These are phyloP conservation scores for Anisodus tanguticus DNA, from an alignment of 257 asterid species.

Conservation along the genomic window DNA sequence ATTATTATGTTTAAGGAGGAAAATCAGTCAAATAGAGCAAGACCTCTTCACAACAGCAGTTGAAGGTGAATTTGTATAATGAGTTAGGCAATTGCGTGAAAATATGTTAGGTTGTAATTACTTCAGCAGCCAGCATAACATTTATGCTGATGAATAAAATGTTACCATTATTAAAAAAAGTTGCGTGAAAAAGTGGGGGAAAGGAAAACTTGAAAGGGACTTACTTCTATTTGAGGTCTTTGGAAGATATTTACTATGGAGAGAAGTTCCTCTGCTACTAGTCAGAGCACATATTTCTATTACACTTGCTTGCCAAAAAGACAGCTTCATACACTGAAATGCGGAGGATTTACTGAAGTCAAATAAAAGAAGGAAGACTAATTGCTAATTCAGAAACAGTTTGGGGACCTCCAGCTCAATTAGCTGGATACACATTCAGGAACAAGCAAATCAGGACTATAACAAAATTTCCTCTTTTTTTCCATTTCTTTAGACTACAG, in stretches of 20 bases:
- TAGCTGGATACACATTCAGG: neutral
- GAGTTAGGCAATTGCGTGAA: neutral
- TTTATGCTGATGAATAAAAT: too few species aligned
- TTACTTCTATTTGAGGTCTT: neutral
- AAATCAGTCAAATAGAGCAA: neutral
- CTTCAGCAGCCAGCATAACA: too few species aligned
- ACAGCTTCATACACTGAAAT: neutral
- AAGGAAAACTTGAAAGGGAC: neutral
- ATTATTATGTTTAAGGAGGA: neutral
- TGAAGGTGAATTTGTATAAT: neutral
- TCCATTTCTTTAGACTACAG: neutral
- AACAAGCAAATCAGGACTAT: neutral
- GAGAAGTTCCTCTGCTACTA: neutral
- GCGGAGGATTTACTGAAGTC: neutral
- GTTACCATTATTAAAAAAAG: too few species aligned
- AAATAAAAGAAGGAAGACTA: neutral
- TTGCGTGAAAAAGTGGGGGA: neutral
- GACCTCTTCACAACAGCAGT: neutral
- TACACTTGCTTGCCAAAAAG: neutral
- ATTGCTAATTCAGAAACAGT: neutral
- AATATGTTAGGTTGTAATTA: too few species aligned
- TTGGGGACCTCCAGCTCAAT: too few species aligned
- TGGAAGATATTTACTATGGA: neutral
- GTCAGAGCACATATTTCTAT: slow-evolving; percentile 19
- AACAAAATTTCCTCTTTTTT: neutral